Evolutionary conservation across 768 basidiomycete genomes (phyloP).

Genomic region (Cantharellus cinnabarinus): DNA sequence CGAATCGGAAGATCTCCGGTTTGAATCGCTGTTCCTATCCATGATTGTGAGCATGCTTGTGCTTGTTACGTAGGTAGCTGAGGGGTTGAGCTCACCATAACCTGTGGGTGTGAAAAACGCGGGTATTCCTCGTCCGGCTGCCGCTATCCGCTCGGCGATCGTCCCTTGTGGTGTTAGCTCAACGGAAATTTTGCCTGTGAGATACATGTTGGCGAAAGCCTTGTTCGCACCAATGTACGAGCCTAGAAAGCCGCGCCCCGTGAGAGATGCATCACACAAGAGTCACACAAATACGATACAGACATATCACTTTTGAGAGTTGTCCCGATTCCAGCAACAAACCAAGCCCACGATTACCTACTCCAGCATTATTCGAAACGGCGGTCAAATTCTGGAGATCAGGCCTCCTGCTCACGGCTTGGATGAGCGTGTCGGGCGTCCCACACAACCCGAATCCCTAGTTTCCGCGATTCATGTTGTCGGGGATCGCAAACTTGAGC

Average conservation of each 20-base stretch:
- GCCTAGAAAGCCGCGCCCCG: slow-evolving; percentile 2
- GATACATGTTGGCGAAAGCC: slow-evolving; percentile 62
- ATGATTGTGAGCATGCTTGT: neutral
- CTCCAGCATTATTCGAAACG: slow-evolving; percentile 77
- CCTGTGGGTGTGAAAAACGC: slow-evolving; percentile 91
- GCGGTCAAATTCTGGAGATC: slow-evolving; percentile 58
- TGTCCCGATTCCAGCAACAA: slow-evolving; percentile 55
- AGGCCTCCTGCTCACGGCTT: slow-evolving; percentile 49
- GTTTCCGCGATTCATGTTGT: neutral
- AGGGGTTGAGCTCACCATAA: slow-evolving; percentile 12
- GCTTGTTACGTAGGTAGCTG: neutral
- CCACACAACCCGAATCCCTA: slow-evolving; percentile 80
- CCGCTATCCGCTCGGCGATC: slow-evolving; percentile 68
- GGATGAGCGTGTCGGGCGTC: slow-evolving; percentile 72
- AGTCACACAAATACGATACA: neutral
- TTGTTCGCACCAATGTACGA: slow-evolving; percentile 30
- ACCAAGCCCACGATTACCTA: slow-evolving; percentile 48
- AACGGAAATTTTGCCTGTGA: slow-evolving; percentile 59
- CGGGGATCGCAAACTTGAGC: neutral
- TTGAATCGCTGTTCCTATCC: slow-evolving; percentile 44
- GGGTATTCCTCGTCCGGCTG: slow-evolving; percentile 79
- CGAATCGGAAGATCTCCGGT: slow-evolving; percentile 57
- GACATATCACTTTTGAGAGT: slow-evolving; percentile 66
- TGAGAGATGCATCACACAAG: neutral
- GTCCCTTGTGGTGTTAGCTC: slow-evolving; percentile 89